Conservation (phyloP, 176 grass and related monocot species). For the Paspalum notatum region DNA sequence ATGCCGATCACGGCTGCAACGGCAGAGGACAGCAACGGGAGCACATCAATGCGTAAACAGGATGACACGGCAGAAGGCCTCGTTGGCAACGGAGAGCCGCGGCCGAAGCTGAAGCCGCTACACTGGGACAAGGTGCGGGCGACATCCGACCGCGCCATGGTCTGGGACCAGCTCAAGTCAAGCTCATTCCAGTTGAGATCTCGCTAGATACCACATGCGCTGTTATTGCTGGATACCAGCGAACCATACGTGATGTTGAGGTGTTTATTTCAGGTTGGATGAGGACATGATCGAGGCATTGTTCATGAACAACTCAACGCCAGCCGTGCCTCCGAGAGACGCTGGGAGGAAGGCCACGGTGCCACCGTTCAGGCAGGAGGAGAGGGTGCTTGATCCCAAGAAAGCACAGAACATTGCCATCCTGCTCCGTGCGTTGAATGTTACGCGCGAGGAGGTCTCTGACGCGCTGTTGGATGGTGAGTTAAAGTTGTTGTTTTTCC, state of each 20-base stretch:
- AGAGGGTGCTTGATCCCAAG: conserved; percentile 98
- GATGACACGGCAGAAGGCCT: conserved; percentile 33
- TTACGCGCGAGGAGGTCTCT: conserved; percentile 87
- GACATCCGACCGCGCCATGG: conserved; percentile 89
- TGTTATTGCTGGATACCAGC: neutral
- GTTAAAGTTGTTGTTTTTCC: neutral
- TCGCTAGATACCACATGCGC: neutral
- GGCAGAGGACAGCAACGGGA: conserved; percentile 44
- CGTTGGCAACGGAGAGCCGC: conserved; percentile 48
- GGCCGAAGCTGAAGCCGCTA: conserved; percentile 92
- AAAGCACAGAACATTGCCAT: conserved; percentile 99
- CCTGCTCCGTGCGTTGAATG: conserved; percentile 91
- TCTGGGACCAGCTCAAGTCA: conserved; percentile 98
- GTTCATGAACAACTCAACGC: conserved; percentile 82
- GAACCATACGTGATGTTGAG: conserved; percentile 31
- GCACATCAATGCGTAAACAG: conserved; percentile 43
- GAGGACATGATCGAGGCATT: conserved; percentile 95
- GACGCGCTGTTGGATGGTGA: conserved; percentile 92
- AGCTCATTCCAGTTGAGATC: conserved; percentile 97
- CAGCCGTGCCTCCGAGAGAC: conserved; percentile 52
- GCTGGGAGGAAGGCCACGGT: conserved; percentile 52
- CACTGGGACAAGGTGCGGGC: conserved; percentile 99
- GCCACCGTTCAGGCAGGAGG: conserved; percentile 72
- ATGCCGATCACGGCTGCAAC: conserved; percentile 49
- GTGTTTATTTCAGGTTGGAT: conserved; percentile 66